A percentile compares a stretch with the other conserved stretches of the same genome.
Evolutionary conservation across 148 eudicot genomes (phyloP).

Genomic region (Vaccinium darrowii): DNA sequence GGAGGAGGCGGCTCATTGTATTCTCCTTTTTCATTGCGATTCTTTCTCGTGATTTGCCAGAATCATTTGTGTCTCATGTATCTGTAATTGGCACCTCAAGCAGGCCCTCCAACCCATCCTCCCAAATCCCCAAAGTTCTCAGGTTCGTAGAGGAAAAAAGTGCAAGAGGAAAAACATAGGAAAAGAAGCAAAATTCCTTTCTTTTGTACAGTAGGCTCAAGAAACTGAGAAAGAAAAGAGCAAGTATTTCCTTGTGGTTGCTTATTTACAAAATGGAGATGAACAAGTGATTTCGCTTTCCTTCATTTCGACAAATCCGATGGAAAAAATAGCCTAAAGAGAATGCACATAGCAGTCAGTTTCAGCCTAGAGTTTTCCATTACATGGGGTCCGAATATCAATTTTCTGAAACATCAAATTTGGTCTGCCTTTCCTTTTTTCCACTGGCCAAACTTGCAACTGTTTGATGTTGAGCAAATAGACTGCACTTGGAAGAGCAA

Average conservation of each 20-base stretch:
- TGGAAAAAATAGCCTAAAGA: neutral
- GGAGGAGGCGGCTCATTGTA: neutral
- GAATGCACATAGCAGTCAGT: neutral
- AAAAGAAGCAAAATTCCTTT: neutral
- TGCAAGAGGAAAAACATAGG: neutral
- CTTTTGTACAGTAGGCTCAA: neutral
- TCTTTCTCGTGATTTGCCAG: neutral
- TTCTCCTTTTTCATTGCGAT: neutral
- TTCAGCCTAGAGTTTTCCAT: neutral
- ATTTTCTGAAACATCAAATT: neutral
- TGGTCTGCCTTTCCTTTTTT: no score
- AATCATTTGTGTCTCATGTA: neutral
- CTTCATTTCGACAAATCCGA: neutral
- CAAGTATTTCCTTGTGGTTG: neutral
- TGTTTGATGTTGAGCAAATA: no score
- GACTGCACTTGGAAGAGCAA: neutral
- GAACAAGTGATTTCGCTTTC: neutral
- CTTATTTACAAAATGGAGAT: neutral
- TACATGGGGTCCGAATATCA: neutral
- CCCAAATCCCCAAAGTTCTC: no score
- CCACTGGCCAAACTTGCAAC: no score
- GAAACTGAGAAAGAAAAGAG: neutral
- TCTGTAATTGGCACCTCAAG: neutral
- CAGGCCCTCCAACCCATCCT: no score
- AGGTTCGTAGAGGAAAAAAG: no score